phyloP scores from a whole-genome alignment of 2,329 filamentous ascomycete species.

The Alternaria brassicae region DNA sequence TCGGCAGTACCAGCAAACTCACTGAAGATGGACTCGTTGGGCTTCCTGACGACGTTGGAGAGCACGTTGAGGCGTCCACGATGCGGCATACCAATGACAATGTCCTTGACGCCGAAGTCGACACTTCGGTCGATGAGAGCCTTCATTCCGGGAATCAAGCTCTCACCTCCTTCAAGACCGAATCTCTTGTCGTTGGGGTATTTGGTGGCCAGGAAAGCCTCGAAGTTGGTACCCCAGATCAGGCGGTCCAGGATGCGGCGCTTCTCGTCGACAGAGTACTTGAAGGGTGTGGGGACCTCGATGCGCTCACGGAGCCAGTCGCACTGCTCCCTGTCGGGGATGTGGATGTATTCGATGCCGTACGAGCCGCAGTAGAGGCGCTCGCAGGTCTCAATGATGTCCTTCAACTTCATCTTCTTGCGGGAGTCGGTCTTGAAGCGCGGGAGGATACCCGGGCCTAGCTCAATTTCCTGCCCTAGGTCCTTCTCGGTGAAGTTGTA shows the following conservation, averaged over 20 bases:
- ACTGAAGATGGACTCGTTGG: slow-evolving; percentile 99
- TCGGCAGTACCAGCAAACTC: slow-evolving; percentile 91
- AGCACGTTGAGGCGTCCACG: slow-evolving; percentile 97
- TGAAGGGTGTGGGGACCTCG: slow-evolving; percentile 93
- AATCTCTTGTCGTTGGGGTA: slow-evolving; percentile 99
- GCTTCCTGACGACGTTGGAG: slow-evolving; percentile 97
- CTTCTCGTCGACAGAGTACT: slow-evolving; percentile 98
- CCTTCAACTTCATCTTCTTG: slow-evolving; percentile 94
- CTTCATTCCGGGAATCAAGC: slow-evolving; percentile 98
- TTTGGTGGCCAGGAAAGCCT: slow-evolving; percentile 93
- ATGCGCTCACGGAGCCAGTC: slow-evolving; percentile 97
- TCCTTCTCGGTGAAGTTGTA: slow-evolving; percentile 97
- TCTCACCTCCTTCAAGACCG: slow-evolving; percentile 96
- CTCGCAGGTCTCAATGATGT: slow-evolving; percentile 93
- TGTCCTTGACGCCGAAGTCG: slow-evolving; percentile 98
- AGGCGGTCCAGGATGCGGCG: slow-evolving; percentile 94
- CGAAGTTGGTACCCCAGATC: slow-evolving; percentile 98
- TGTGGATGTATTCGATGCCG: slow-evolving; percentile 98
- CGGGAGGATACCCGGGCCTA: slow-evolving; percentile 93
- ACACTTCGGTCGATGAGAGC: slow-evolving; percentile 97
- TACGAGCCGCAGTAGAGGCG: slow-evolving; percentile 97
- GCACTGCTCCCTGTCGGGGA: slow-evolving; percentile 95
- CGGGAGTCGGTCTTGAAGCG: slow-evolving; percentile 87
- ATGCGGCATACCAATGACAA: slow-evolving; percentile 99
- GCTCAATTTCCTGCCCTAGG: slow-evolving; percentile 86